Percentiles rank a stretch among this genome's conserved stretches.
phyloP scores from a whole-genome alignment of 352 stramenopile genomes.

The Globisporangium iwayamae region DNA sequence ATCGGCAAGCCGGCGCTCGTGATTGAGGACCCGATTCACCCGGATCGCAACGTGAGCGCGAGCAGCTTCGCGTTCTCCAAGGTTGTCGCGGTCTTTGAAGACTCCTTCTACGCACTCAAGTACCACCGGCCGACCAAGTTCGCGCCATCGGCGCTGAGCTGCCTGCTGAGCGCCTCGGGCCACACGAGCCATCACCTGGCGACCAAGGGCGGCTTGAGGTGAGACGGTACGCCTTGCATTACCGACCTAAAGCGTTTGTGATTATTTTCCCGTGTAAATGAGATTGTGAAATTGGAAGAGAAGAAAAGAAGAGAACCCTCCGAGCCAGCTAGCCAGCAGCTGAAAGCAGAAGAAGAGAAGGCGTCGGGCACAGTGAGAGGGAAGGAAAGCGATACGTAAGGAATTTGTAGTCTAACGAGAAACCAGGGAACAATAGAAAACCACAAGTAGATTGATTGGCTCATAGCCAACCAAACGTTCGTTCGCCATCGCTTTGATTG shows the following conservation, averaged over 20 bases:
- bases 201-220: conserved; percentile 4
- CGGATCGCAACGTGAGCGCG: conserved; percentile 83
- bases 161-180: conserved; percentile 62
- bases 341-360: background rate
- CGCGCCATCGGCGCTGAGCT: conserved; percentile 73
- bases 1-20: conserved; percentile 70
- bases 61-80: conserved; percentile 85
- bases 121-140: conserved; percentile 80
- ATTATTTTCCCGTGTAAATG: conserved; percentile 10
- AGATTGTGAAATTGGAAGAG: conserved; percentile 9
- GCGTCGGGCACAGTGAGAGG: background rate
- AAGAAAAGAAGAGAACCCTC: conserved; percentile 3
- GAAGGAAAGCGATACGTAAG: conserved; percentile 3
- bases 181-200: conserved; percentile 35
- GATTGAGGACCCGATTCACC: conserved; percentile 88
- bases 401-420: conserved; percentile 19
- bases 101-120: conserved; percentile 83
- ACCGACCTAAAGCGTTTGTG: background rate
- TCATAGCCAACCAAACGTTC: background rate
- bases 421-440: conserved; percentile 17
- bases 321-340: background rate
- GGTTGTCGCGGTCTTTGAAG: conserved; percentile 81
- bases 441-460: background rate
- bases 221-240: background rate
- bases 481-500: too few species aligned